phyloP scores from a whole-genome alignment of 371 early-diverging fungal species.

The Smittium culicis region DNA sequence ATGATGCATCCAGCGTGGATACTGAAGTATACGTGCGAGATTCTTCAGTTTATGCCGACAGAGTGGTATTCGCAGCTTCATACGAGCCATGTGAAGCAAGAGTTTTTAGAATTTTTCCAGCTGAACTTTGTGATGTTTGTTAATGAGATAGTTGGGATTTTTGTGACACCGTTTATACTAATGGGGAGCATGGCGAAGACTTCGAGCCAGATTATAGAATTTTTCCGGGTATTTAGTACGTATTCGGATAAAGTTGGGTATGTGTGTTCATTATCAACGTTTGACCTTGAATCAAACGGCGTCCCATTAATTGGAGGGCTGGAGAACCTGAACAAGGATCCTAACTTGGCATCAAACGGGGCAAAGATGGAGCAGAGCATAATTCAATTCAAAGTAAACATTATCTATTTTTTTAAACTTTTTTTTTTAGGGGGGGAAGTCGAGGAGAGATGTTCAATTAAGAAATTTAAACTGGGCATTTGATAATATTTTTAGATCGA shows the following conservation, averaged over 20 bases:
- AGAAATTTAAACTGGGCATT: too few relatives aligned
- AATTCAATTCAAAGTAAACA: constrained; percentile 64
- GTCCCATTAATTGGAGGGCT: constrained; percentile 34
- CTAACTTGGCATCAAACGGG: constrained; percentile 54
- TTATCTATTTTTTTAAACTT: too few relatives aligned
- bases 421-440: too few relatives aligned
- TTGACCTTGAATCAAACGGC: constrained; percentile 73
- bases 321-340: constrained; percentile 27
- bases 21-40: constrained; percentile 59
- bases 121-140: constrained; percentile 63
- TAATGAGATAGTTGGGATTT: constrained; percentile 66
- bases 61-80: constrained; percentile 75
- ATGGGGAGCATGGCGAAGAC: constrained; percentile 63
- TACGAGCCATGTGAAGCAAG: constrained; percentile 64
- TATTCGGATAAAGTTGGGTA: constrained; percentile 80
- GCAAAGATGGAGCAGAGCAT: constrained; percentile 96
- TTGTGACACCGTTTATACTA: constrained; percentile 75
- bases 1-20: constrained; percentile 66
- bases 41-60: constrained; percentile 80
- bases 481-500: constrained; percentile 39
- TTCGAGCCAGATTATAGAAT: constrained; percentile 70
- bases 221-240: constrained; percentile 84
- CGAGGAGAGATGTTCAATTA: too few relatives aligned
- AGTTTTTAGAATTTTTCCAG: constrained; percentile 67
- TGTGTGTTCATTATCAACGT: constrained; percentile 92